Base-by-base conservation (phyloP, 139 green algal species). In the Zygnema cylindricum region DNA sequence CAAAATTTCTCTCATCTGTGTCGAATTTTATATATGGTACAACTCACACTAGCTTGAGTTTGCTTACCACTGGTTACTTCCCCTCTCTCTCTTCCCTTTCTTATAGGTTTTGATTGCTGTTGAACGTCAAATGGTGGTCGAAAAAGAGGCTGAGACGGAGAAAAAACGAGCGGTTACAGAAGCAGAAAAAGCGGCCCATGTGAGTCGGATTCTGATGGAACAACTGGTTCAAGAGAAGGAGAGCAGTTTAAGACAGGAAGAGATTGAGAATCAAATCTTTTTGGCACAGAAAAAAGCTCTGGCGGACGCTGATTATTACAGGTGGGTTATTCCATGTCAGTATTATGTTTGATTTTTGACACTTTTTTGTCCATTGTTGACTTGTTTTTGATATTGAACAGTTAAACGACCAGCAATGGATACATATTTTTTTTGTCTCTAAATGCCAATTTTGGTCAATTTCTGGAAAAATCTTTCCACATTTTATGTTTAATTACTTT, bases 191-290 rank as follows among this genome's bases (percentile, higher is more conserved):
- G 85, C 86, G 11, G 91, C 92, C 0, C 91, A 93, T 55, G 93
- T 92, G n/a, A 93, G 88, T 88, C 81, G 81, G 11, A 79, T 91
- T 55, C 85, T 54, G 39, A 91, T 92, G 91, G 79, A 88, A 88
- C 91, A 94, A 76, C 77, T 76, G 76, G 77, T 94, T 41, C 75
- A 75, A 33, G 92, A 94, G 89, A 91, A 91, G 86, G 89, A 94
- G 89, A 86, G 87, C 57, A 63, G n/a, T n/a, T 33, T 69, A 69
- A 36, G 41, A 35, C 77, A 91, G 89, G 69, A 92, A 42, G 55
- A 84, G 25, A 93, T 94, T n/a, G 91, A 94, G 77, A 84, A 94
- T 71, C 84, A 75, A 32, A 93, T 94, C n/a, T 93, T 79, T 41
- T 39, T 92, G 21, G 75, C 78, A 1, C 32, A 73, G 32, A 84